A percentile compares a stretch with the other conserved stretches of the same genome.
phyloP scores from a whole-genome alignment of 208 protist genomes.

The Trypanosoma scelopori region DNA sequence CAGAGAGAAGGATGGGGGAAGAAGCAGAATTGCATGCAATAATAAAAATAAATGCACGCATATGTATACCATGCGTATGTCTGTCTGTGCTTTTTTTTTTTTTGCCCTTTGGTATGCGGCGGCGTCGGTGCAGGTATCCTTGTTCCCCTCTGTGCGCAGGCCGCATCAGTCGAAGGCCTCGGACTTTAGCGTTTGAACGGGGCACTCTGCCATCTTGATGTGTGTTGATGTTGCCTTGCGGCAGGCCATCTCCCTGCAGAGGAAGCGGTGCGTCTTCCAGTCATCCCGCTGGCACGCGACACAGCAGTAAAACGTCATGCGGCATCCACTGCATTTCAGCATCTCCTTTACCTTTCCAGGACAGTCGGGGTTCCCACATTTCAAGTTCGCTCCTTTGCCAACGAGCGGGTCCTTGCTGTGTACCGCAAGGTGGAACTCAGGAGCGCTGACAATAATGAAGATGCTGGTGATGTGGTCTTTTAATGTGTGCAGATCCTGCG shows the following conservation, averaged over 20 bases:
- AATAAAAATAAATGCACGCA: too few species aligned
- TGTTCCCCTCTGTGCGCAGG: too few species aligned
- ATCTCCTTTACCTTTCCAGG: constrained; percentile 58
- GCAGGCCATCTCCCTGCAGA: constrained; percentile 73
- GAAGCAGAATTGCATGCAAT: too few species aligned
- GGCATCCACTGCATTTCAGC: constrained; percentile 78
- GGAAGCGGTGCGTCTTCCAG: constrained; percentile 74
- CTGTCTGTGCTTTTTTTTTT: too few species aligned
- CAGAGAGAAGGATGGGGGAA: too few species aligned
- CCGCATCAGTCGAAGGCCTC: constrained; percentile 12
- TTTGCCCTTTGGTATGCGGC: too few species aligned
- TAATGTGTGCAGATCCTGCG: constrained; percentile 53
- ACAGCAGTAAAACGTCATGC: constrained; percentile 80
- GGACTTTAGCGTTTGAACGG: constrained; percentile 32
- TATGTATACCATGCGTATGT: too few species aligned
- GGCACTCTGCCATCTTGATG: constrained; percentile 29
- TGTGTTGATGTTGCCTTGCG: constrained; percentile 35
- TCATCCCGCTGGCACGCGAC: constrained; percentile 70
- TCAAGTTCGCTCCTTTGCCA: constrained; percentile 59
- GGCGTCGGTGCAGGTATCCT: background rate
- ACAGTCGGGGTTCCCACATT: constrained; percentile 63
- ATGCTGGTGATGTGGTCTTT: constrained; percentile 40
- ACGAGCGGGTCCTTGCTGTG: constrained; percentile 64
- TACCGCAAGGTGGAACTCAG: constrained; percentile 69
- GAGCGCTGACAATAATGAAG: constrained; percentile 49